Conservation (phyloP, 768 basidiomycete genomes). For the Calocybe gangraenosa region DNA sequence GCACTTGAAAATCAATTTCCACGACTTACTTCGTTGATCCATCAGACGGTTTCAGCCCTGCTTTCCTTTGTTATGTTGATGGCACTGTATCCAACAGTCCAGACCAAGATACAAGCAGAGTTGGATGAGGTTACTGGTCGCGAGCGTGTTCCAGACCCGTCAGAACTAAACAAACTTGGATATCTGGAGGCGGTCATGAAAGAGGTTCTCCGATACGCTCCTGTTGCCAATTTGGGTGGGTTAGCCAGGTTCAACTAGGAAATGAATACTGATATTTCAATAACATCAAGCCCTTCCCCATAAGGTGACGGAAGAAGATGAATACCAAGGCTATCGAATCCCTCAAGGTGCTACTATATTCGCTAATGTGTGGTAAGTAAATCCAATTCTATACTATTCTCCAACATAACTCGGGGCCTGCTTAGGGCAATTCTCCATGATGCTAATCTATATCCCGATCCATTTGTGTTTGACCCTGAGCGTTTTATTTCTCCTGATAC, state of each 20-base stretch:
- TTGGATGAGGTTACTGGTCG: slow-evolving; percentile 31
- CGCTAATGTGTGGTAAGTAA: slow-evolving; percentile 41
- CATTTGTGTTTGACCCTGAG: slow-evolving; percentile 34
- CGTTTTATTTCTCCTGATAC: slow-evolving; percentile 21
- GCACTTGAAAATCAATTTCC: neutral
- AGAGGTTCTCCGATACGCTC: slow-evolving; percentile 37
- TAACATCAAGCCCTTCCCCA: slow-evolving; percentile 34
- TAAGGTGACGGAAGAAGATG: slow-evolving; percentile 37
- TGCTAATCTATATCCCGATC: slow-evolving; percentile 33
- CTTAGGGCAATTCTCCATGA: slow-evolving; percentile 43
- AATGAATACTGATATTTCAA: neutral
- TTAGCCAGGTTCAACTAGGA: neutral
- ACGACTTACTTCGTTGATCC: slow-evolving; percentile 2
- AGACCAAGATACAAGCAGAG: slow-evolving; percentile 34
- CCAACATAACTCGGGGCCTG: neutral
- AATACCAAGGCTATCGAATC: slow-evolving; percentile 39
- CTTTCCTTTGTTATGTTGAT: slow-evolving; percentile 46
- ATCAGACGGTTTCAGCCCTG: slow-evolving; percentile 44
- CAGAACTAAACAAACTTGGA: slow-evolving; percentile 22
- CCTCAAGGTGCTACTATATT: slow-evolving; percentile 41
- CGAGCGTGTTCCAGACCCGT: slow-evolving; percentile 29
- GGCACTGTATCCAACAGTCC: slow-evolving; percentile 40
- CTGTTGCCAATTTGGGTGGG: slow-evolving; percentile 36
- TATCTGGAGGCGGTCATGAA: slow-evolving; percentile 35
- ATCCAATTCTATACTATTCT: neutral